phyloP scores from a whole-genome alignment of 1,284 basidiomycete species.

The Leccinum ponderosum region DNA sequence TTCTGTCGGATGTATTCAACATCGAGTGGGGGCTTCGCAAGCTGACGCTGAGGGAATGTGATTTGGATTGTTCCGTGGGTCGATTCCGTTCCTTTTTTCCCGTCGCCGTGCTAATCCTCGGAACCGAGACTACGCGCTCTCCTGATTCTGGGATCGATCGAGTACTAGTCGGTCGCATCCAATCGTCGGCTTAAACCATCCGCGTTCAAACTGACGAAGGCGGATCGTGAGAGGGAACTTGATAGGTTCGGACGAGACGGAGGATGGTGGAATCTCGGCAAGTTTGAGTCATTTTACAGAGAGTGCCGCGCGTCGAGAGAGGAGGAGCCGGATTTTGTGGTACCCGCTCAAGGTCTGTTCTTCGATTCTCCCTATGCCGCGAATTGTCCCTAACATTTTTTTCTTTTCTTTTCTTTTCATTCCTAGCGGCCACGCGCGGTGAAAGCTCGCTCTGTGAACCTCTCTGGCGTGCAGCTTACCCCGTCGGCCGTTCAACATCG shows the following conservation, averaged over 20 bases:
- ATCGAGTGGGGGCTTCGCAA: conserved; percentile 90
- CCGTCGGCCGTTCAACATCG: conserved; percentile 75
- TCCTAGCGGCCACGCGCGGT: conserved; percentile 49
- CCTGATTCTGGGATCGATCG: conserved; percentile 80
- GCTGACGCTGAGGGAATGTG: conserved; percentile 78
- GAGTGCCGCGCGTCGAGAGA: conserved; percentile 81
- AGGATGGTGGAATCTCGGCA: conserved; percentile 80
- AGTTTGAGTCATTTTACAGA: conserved; percentile 77
- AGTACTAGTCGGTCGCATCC: conserved; percentile 84
- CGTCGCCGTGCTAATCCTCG: too few relatives aligned
- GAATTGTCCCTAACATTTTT: background rate
- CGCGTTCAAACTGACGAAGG: conserved; percentile 73
- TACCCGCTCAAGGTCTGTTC: conserved; percentile 64
- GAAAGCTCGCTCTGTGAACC: background rate
- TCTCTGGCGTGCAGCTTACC: conserved; percentile 55
- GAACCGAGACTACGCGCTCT: conserved; percentile 60
- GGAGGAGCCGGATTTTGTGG: conserved; percentile 63
- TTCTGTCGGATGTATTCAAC: conserved; percentile 84
- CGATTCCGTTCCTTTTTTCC: too few relatives aligned
- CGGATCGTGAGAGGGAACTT: conserved; percentile 56
- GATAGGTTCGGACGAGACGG: conserved; percentile 38
- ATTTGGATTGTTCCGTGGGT: conserved; percentile 48
- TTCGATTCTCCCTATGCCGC: conserved; percentile 19
- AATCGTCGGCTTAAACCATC: conserved; percentile 79
- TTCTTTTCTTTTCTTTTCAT: conserved; percentile 6